Base-by-base conservation (phyloP, 805 yeast species). In the Cyberlindnera euphorbiiphila region DNA sequence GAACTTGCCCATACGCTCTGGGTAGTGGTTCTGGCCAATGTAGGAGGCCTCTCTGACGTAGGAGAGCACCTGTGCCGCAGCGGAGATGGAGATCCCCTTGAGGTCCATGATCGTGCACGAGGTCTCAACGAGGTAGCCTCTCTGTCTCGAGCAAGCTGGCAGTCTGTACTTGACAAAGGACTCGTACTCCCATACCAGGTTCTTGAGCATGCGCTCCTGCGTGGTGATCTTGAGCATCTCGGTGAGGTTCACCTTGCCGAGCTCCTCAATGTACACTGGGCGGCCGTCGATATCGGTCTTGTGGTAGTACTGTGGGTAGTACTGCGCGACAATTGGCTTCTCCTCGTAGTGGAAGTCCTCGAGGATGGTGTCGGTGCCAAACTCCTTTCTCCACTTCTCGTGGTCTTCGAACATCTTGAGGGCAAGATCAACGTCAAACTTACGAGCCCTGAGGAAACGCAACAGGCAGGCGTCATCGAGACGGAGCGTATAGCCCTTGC, bases 1-100 rank as follows among this genome's bases (percentile, higher is more conserved):
- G 61, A 91, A 93, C 64, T 85, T 88, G 58, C 98, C 98, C 98
- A 93, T 93, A 65, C 98, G 84, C 72, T 93, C 98, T 12, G 98
- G 98, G 62, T 93, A 93, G 66, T 85, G 91, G 68, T 93, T 86
- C 71, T 93, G 98, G 42, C 98, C 96, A 54, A 93, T 86, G 55
- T 75, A 69, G 11, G 96, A 85, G 9, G 98, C 96, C 65, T 89
- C 97, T 60, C 81, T 80, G 38, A 93, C 95, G 64, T 88, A 93
- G 10, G 81, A 71, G 47, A 87, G 70, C 29, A 93, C 98, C 59
- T 82, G 86, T 47, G 81, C 78, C 18, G 95, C 95, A 32, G 93
- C 66, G 17, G 83, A 69, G 42, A 93, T 71, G 18, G 96, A 85
- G 40, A 91, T 88, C 23, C 97, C 97, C 68, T 93, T 93, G 60